Evolutionary conservation across 1,284 basidiomycete genomes (phyloP), one percentile per base, ranked within the genome.

Genomic region (Dichomitus squalens): DNA sequence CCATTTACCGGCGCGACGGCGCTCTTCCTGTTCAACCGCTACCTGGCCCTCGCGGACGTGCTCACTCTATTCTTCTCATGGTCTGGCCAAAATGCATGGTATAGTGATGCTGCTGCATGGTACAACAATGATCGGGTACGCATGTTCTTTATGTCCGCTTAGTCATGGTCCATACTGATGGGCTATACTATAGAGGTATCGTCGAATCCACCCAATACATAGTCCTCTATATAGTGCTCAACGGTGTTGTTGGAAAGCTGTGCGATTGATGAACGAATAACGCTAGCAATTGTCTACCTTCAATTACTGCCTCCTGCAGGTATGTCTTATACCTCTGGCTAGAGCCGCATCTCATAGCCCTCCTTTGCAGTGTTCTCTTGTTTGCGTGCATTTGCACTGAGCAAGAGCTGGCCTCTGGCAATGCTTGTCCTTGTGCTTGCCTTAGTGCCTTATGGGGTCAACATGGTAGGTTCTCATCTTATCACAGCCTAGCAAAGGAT

Each of bases 1-100:
- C 27, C 23, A 2, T 39, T 53, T 21, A 56, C 58, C 1, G 38
- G 53, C 12, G 40, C 58, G 20, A 52, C 49, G 1, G 38, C 44
- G 11, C 50, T 63, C 12, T 60, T 60, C 43, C 33, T 63, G 29
- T 7, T 27, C 29, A 57, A 52, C 25, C 35, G 55, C 7, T 61
- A 61, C 34, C 12, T 18, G 7, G 40, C 39, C 8, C n/a, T 59
- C n/a, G 21, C 36, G 46, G 48, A 40, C 18, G 8, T 55, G 5
- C 14, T 43, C 8, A 2, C 46, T 12, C 25, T 25, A 4, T 43
- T 43, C 40, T 43, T 43, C 40, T 25, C 23, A 21, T 25, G 23
- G 23, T n/a, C n/a, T n/a, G n/a, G n/a, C n/a, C n/a, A n/a, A n/a
- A n/a, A n/a, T n/a, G n/a, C n/a, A n/a, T n/a, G n/a, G n/a, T n/a